phyloP scores from a whole-genome alignment of 106 monocot genomes.

The Narthecium ossifragum region DNA sequence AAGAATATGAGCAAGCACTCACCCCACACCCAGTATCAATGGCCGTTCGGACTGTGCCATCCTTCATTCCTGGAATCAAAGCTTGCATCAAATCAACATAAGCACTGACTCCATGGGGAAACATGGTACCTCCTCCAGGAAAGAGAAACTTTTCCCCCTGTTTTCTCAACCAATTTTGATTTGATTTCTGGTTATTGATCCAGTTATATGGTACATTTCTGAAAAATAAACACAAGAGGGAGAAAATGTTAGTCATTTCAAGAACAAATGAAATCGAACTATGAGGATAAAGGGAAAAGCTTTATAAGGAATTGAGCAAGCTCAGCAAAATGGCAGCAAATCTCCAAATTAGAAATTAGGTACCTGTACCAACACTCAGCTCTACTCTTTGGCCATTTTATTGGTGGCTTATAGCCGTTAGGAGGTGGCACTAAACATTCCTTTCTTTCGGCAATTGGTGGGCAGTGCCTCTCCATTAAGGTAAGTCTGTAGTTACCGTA shows the following conservation, averaged over 20 bases:
- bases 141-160: conserved; percentile 81
- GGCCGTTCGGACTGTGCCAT: conserved; percentile 81
- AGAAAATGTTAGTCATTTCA: neutral
- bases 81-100: conserved; percentile 77
- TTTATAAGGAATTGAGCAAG: neutral
- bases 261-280: neutral
- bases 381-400: conserved; percentile 23
- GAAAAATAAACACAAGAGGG: conserved; percentile 5
- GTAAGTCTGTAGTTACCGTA: conserved; percentile 16
- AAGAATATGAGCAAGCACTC: conserved; percentile 4
- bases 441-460: conserved; percentile 18
- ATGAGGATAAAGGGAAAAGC: neutral
- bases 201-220: conserved; percentile 88
- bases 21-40: conserved; percentile 96
- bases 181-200: conserved; percentile 81
- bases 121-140: conserved; percentile 90
- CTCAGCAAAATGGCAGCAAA: neutral
- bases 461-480: conserved; percentile 17
- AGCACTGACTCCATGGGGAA: conserved; percentile 59
- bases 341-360: neutral
- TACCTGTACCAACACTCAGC: conserved; percentile 26
- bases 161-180: conserved; percentile 81
- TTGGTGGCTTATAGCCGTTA: conserved; percentile 19
- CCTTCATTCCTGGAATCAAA: conserved; percentile 79
- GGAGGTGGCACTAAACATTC: conserved; percentile 23